phyloP scores from a whole-genome alignment of 2,329 filamentous ascomycete species.

The Purpureocillium takamizusanense region DNA sequence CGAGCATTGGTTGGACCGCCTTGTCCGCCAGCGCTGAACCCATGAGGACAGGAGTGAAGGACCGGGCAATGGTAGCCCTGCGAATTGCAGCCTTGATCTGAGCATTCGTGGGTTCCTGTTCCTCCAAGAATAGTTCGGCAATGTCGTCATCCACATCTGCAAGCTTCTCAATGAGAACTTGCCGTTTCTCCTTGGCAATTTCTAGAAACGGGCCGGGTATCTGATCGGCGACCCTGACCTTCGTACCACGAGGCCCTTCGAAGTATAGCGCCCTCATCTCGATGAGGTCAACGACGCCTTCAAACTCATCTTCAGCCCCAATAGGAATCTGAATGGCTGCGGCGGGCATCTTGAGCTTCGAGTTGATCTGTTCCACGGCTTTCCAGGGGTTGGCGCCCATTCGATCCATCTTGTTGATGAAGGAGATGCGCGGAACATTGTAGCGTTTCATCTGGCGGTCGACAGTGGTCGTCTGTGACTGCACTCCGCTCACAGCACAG shows the following conservation, averaged over 20 bases:
- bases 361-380: conserved; percentile 93
- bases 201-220: conserved; percentile 72
- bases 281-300: conserved; percentile 87
- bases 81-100: conserved; percentile 93
- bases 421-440: conserved; percentile 89
- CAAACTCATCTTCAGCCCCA: conserved; percentile 81
- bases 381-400: conserved; percentile 99
- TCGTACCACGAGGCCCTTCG: conserved; percentile 72
- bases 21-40: conserved; percentile 93
- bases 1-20: conserved; percentile 90
- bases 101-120: conserved; percentile 64
- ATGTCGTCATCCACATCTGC: conserved; percentile 98
- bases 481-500: conserved; percentile 92
- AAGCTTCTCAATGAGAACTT: conserved; percentile 83
- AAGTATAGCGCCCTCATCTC: conserved; percentile 91
- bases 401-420: conserved; percentile 99
- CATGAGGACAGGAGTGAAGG: conserved; percentile 95
- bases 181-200: conserved; percentile 74
- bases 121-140: conserved; percentile 87
- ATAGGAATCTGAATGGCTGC: conserved; percentile 94
- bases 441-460: conserved; percentile 98
- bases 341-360: conserved; percentile 86
- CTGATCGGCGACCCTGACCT: conserved; percentile 65
- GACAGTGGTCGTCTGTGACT: conserved; percentile 96
- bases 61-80: conserved; percentile 75